Conservation (phyloP, 768 basidiomycete genomes). For the Boletus edulis region DNA sequence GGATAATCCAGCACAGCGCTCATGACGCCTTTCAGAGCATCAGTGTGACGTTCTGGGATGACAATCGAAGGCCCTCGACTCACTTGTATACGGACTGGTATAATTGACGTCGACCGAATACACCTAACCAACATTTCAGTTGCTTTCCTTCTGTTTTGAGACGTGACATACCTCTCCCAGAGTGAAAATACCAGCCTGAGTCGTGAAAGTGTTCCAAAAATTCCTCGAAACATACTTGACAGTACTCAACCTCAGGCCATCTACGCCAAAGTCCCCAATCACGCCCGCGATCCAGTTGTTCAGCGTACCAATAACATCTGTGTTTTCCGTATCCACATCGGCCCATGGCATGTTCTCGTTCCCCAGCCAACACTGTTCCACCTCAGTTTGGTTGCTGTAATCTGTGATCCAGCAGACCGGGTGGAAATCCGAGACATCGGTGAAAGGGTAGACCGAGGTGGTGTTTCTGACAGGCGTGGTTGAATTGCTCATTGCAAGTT, state of each 20-base stretch:
- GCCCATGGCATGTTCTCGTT: conserved; percentile 50
- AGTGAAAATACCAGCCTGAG: conserved; percentile 48
- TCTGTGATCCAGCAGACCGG: conserved; percentile 40
- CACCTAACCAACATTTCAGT: conserved; percentile 31
- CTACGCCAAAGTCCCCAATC: conserved; percentile 46
- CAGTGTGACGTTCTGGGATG: neutral
- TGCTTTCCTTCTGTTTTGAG: conserved; percentile 20
- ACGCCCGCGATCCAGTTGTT: conserved; percentile 48
- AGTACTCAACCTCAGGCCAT: conserved; percentile 59
- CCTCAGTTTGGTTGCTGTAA: conserved; percentile 44
- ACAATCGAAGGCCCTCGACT: conserved; percentile 8
- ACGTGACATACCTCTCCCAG: conserved; percentile 47
- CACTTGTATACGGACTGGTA: conserved; percentile 40
- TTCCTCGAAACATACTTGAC: conserved; percentile 53
- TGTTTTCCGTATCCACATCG: conserved; percentile 56
- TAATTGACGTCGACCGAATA: conserved; percentile 41
- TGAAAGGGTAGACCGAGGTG: conserved; percentile 31
- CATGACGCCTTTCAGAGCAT: conserved; percentile 35
- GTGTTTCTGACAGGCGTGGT: conserved; percentile 13
- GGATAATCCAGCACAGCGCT: conserved; percentile 50
- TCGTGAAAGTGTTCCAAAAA: conserved; percentile 54
- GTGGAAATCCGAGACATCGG: conserved; percentile 38
- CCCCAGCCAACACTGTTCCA: conserved; percentile 62
- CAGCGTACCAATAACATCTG: conserved; percentile 40
- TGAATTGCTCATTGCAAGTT: conserved; percentile 15